phyloP scores from a whole-genome alignment of 2,329 filamentous ascomycete species.

The Neonectria sp. region DNA sequence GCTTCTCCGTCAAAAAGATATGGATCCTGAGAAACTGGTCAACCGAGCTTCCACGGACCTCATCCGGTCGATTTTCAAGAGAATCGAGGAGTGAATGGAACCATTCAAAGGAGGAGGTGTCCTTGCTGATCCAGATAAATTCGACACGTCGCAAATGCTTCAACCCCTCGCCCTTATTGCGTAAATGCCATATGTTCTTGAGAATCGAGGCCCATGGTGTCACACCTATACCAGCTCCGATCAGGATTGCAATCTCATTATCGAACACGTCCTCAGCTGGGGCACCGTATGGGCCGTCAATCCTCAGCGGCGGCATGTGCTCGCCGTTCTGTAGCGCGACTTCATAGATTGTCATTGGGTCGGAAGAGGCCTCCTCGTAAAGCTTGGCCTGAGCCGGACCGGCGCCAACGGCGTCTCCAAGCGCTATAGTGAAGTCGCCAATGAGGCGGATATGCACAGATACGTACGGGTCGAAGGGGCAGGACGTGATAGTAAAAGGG shows the following conservation, averaged over 20 bases:
- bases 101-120: constrained; percentile 97
- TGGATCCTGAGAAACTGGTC: constrained; percentile 96
- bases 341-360: constrained; percentile 98
- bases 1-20: constrained; percentile 94
- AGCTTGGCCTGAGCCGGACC: constrained; percentile 89
- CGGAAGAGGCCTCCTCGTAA: constrained; percentile 81
- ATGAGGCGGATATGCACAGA: constrained; percentile 96
- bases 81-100: constrained; percentile 96
- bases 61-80: constrained; percentile 87
- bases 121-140: constrained; percentile 99
- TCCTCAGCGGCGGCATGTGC: constrained; percentile 88
- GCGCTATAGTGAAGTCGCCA: constrained; percentile 92
- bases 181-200: constrained; percentile 98
- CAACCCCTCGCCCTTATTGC: constrained; percentile 91
- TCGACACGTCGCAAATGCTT: constrained; percentile 93
- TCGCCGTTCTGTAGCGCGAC: constrained; percentile 94
- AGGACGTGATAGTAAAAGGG: constrained; percentile 98
- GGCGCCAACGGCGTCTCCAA: constrained; percentile 94
- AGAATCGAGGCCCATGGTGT: constrained; percentile 90
- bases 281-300: constrained; percentile 96
- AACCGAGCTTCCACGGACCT: constrained; percentile 76
- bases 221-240: constrained; percentile 89
- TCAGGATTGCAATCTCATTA: constrained; percentile 89
- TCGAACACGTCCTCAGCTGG: constrained; percentile 98
- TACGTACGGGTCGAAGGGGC: constrained; percentile 94